phyloP scores from a whole-genome alignment of 352 stramenopile species.

The Phytopythium kandeliae region DNA sequence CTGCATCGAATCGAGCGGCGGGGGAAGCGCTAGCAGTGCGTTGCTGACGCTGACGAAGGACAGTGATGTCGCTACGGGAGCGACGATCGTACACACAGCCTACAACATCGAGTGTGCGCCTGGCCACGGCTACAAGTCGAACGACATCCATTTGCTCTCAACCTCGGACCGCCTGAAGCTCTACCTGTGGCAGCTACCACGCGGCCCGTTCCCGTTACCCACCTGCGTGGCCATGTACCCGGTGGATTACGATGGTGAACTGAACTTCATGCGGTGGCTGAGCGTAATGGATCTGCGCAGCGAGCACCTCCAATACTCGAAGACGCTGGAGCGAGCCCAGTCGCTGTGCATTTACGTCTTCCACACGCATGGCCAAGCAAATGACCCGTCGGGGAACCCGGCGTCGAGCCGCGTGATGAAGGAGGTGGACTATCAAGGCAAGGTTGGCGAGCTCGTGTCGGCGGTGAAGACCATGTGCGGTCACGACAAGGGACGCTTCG shows the following conservation, averaged over 20 bases:
- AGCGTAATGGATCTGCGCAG: slow-evolving; percentile 75
- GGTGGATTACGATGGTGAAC: slow-evolving; percentile 55
- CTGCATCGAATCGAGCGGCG: slow-evolving; percentile 32
- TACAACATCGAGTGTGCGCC: slow-evolving; percentile 86
- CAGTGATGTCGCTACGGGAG: slow-evolving; percentile 5
- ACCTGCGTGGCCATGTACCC: slow-evolving; percentile 64
- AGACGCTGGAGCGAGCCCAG: slow-evolving; percentile 78
- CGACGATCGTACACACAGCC: slow-evolving; percentile 57
- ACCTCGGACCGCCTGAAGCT: slow-evolving; percentile 63
- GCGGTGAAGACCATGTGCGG: slow-evolving; percentile 85
- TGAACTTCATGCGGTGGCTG: slow-evolving; percentile 70
- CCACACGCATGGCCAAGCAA: slow-evolving; percentile 69
- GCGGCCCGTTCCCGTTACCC: slow-evolving; percentile 58
- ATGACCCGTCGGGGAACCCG: slow-evolving; percentile 39
- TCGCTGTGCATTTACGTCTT: slow-evolving; percentile 82
- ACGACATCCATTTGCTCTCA: slow-evolving; percentile 61
- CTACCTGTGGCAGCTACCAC: slow-evolving; percentile 81
- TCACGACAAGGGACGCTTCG: slow-evolving; percentile 81
- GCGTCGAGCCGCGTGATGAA: slow-evolving; percentile 41
- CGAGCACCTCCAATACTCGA: slow-evolving; percentile 66
- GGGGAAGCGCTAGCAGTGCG: slow-evolving; percentile 23
- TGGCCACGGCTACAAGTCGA: slow-evolving; percentile 81
- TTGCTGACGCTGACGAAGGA: slow-evolving; percentile 19
- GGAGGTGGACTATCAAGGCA: slow-evolving; percentile 80
- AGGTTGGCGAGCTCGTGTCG: slow-evolving; percentile 76